A percentile compares a stretch with the other conserved stretches of the same genome.
Conservation (phyloP, 768 basidiomycete species). For the Russula olivacea region DNA sequence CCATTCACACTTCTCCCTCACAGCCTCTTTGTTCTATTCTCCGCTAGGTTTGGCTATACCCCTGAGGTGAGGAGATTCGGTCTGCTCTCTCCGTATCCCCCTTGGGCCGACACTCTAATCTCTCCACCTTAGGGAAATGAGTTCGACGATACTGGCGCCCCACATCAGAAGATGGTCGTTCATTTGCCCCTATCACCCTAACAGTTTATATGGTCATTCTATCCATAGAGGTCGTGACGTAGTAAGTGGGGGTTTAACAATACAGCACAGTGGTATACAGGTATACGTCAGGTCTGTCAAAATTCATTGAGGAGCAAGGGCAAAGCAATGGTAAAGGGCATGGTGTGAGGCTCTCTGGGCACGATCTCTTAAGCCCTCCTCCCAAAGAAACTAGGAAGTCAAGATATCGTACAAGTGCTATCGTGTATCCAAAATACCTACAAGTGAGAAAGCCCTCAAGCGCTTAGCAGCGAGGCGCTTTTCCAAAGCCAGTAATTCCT, state of each 20-base stretch:
- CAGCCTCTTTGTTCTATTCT: slow-evolving; percentile 27
- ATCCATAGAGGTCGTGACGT: slow-evolving; percentile 32
- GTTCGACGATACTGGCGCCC: slow-evolving; percentile 80
- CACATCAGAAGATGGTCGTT: slow-evolving; percentile 78
- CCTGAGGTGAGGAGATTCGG: slow-evolving; percentile 49
- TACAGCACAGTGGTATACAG: slow-evolving; percentile 37
- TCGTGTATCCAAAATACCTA: slow-evolving; percentile 17
- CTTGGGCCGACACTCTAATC: background rate
- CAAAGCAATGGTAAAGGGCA: slow-evolving; percentile 1
- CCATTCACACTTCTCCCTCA: slow-evolving; percentile 21
- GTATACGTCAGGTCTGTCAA: slow-evolving; percentile 27
- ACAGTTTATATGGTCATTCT: slow-evolving; percentile 30
- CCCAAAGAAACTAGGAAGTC: slow-evolving; percentile 4
- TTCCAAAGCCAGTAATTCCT: too few species aligned
- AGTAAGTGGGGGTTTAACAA: slow-evolving; percentile 35
- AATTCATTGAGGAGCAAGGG: slow-evolving; percentile 3
- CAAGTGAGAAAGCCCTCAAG: slow-evolving; percentile 4
- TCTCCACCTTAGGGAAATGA: slow-evolving; percentile 47
- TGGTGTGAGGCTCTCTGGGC: background rate
- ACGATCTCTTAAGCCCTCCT: slow-evolving; percentile 1
- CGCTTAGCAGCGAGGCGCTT: too few species aligned
- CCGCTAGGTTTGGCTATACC: slow-evolving; percentile 59
- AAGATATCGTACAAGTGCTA: slow-evolving; percentile 20
- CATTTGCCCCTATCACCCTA: slow-evolving; percentile 41
- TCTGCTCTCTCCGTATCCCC: slow-evolving; percentile 21